Evolutionary conservation across 1,139 yeast species (phyloP), one percentile per base, ranked within the genome.

Genomic region (Yamadazyma siamensis): DNA sequence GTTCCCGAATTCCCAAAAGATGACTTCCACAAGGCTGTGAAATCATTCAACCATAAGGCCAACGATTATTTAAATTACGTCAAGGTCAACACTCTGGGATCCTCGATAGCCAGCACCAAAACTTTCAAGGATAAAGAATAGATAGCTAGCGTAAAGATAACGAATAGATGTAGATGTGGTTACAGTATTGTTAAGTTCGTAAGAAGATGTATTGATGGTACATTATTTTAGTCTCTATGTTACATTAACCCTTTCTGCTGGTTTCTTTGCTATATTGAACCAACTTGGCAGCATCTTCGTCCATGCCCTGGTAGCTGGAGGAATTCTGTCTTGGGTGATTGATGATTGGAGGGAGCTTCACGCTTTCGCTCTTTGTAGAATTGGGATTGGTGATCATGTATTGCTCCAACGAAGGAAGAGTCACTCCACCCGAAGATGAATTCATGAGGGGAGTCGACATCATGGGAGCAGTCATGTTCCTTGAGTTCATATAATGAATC

Each of bases 51-150:
- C 25, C 34, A 26, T 29, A 46, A 38, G 7, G 50, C 59, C 11
- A 50, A 51, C n/a, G 80, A 73, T 40, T 71, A 61, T 37, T 52
- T 75, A 34, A 72, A 67, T 36, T 37, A 40, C 20, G 46, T 43
- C 1, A 32, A 18, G 10, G 28, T 34, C n/a, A 16, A 20, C 4
- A 5, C 21, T 7, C 12, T 27, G 11, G 18, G 28, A n/a, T n/a
- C 35, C 7, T 21, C 18, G n/a, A 32, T 38, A n/a, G 23, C 21
- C 36, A 69, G 65, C 33, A 65, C 76, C 0, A 59, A 65, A 1
- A 56, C 65, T 36, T 71, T 71, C 40, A 42, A 47, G 25, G 55
- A 59, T n/a, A 23, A 16, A 15, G 7, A 22, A 21, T 26, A 26
- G 13, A 23, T 23, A 23, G 15, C 15, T n/a, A n/a, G n/a, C n/a